Evolutionary conservation across 1,139 yeast species (phyloP).

Genomic region (Candida neerlandica): DNA sequence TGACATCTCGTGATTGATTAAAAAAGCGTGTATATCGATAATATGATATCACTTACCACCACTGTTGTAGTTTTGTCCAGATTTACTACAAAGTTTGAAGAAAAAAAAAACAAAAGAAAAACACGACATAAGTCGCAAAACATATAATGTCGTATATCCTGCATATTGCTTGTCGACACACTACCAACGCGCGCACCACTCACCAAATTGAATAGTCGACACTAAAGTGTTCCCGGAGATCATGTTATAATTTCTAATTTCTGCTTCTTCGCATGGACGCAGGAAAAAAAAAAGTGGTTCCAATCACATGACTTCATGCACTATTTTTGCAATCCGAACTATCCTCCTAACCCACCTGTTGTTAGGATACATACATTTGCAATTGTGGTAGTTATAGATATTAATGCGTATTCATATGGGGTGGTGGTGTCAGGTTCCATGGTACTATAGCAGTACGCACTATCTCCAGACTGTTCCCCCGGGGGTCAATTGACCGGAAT

Average conservation of each 20-base stretch:
- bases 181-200: background rate
- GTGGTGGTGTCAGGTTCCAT: background rate
- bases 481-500: background rate
- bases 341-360: background rate
- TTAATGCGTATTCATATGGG: background rate
- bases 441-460: background rate
- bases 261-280: background rate
- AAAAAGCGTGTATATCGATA: background rate
- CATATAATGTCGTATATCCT: no score
- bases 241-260: background rate
- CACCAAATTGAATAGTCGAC: no score
- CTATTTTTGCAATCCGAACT: conserved; percentile 2
- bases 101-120: no score
- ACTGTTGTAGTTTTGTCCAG: no score
- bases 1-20: background rate
- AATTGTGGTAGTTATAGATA: background rate
- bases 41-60: background rate
- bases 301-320: conserved; percentile 4
- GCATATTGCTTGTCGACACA: background rate
- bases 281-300: background rate
- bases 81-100: no score
- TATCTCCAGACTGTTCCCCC: background rate
- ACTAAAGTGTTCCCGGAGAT: conserved; percentile 1
- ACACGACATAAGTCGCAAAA: no score
- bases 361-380: no score